These are phyloP conservation scores for Aspergillus pseudoglaucus DNA, from an alignment of 2,329 filamentous ascomycete species.

Conservation along the genomic window DNA sequence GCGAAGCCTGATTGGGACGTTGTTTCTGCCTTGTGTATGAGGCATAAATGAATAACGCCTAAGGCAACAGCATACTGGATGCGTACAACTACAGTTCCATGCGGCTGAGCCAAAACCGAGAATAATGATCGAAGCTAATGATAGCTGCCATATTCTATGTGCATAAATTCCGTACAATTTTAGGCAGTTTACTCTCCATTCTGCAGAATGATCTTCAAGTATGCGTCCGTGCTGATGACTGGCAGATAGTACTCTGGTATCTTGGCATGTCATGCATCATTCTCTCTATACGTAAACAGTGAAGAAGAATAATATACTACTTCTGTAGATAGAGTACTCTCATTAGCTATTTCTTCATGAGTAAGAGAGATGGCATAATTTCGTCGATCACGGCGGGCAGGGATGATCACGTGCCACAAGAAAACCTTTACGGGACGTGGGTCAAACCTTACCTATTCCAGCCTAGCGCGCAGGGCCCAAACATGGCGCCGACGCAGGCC, in stretches of 20 bases:
- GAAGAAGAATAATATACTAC: no score
- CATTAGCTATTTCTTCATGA: not conserved
- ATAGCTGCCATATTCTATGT: no score
- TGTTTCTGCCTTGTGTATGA: not conserved
- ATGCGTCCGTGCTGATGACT: no score
- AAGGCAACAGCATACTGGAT: not conserved
- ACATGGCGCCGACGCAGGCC: slow-evolving; percentile 35
- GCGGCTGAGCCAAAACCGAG: no score
- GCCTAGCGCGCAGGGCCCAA: slow-evolving; percentile 30
- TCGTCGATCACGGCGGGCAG: not conserved
- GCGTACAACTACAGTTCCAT: not conserved
- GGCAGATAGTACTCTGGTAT: no score
- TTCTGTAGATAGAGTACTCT: no score
- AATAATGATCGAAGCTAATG: no score
- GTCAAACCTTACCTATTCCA: slow-evolving; percentile 19
- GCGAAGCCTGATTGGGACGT: slow-evolving; percentile 2
- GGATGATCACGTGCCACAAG: slow-evolving; percentile 20
- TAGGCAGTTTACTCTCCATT: no score
- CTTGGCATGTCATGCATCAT: no score
- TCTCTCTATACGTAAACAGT: no score
- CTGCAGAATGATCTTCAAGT: no score
- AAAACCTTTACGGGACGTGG: slow-evolving; percentile 23
- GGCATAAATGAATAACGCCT: not conserved
- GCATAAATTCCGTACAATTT: no score
- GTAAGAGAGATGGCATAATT: not conserved